These are phyloP conservation scores for Spinellus fusiger DNA, from an alignment of 192 early-diverging fungal genomes.

Conservation along the genomic window DNA sequence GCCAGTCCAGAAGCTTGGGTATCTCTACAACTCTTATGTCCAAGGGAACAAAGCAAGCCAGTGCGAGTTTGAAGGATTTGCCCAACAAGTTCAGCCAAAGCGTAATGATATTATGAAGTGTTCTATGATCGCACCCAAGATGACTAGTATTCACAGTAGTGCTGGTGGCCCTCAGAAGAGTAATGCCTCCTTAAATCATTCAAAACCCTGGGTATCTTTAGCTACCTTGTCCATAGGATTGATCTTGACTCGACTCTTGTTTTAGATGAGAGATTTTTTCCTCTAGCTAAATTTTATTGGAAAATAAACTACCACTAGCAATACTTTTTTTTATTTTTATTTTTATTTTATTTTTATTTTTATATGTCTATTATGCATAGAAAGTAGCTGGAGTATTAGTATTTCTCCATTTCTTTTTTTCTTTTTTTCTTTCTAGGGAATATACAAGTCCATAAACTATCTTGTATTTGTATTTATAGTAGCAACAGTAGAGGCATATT, in stretches of 20 bases:
- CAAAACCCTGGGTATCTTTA: neutral
- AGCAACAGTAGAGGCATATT: too few relatives aligned
- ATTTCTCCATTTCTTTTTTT: too few relatives aligned
- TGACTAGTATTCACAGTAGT: neutral
- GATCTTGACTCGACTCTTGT: neutral
- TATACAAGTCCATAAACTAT: too few relatives aligned
- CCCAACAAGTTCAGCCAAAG: slow-evolving; percentile 7
- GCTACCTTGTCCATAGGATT: neutral
- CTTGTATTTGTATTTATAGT: too few relatives aligned
- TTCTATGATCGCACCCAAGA: slow-evolving; percentile 6
- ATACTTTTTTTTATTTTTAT: neutral
- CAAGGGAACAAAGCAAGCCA: neutral
- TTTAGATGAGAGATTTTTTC: neutral
- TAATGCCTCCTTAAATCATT: neutral
- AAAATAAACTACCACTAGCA: neutral
- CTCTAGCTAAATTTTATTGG: neutral
- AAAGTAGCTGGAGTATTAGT: too few relatives aligned
- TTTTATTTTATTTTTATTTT: too few relatives aligned
- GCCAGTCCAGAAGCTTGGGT: slow-evolving; percentile 39
- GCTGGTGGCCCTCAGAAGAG: neutral
- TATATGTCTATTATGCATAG: too few relatives aligned
- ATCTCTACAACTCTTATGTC: slow-evolving; percentile 38
- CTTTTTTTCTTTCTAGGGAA: too few relatives aligned
- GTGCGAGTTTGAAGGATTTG: slow-evolving; percentile 22
- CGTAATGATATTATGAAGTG: slow-evolving; percentile 12